Evolutionary conservation across 1,139 yeast species (phyloP), one percentile per base, ranked within the genome.

Genomic region (Yamadazyma buinensis): DNA sequence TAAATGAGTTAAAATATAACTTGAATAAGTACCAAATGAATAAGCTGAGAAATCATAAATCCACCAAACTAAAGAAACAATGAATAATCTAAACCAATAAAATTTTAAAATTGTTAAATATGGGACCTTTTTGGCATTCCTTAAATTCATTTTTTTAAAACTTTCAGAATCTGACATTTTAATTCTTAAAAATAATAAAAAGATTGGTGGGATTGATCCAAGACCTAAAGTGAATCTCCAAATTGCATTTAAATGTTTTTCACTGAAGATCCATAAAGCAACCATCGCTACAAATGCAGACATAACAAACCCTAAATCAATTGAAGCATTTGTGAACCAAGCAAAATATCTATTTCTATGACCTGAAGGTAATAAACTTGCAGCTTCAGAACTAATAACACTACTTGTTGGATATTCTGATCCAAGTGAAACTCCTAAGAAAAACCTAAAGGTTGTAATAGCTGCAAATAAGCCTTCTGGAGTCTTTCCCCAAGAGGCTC

Each of bases 321-420:
- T 90, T 86, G 83, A 82, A 44, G 75, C 71, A 58, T 88, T 85
- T 32, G 97, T 90, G 58, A 88, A 87, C 84, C 92, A 80, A 38
- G 80, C 75, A 54, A 88, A 88, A 68, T 84, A 88, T 59, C 96
- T 72, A 64, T 90, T 90, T 66, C 97, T 82, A 40, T 74, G 72
- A 41, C 95, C 95, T 10, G 80, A 71, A 20, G 92, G 86, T 49
- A 88, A 67, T 49, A 77, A 66, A 39, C 84, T 79, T 27, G 94
- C 81, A 31, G 95, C 94, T 61, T 90, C 97, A 20, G 96, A 88
- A 45, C 95, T 87, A 31, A 95, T 95, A 20, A 90, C 94, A 2
- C 95, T 84, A 25, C 95, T 86, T 18, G 95, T 83, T 30, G 96
- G 95, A 55, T 90, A 90, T 62, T 90, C 97, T 34, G 95, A 90